Conservation (phyloP, 108 stramenopile genomes). For the Pseudonitzschia pungens region DNA sequence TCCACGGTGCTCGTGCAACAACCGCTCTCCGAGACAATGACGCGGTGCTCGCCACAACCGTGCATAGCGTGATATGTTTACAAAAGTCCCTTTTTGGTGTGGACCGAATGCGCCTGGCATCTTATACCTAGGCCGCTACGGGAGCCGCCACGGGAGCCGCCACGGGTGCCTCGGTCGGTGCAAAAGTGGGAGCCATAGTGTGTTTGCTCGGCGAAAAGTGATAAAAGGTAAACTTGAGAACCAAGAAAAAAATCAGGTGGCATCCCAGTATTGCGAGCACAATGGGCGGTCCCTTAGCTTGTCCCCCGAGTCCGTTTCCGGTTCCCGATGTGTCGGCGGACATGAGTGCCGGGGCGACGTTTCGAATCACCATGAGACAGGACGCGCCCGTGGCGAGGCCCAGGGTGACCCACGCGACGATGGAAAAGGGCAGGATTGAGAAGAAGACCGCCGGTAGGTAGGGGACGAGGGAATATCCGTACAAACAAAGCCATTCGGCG, state of each 20-base stretch:
- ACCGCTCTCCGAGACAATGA: too few species aligned
- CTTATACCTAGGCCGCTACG: not conserved
- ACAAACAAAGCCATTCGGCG: constrained; percentile 71
- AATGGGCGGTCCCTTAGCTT: constrained; percentile 59
- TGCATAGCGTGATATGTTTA: too few species aligned
- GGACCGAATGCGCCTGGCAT: not conserved
- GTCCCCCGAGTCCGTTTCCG: constrained; percentile 13
- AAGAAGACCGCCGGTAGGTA: constrained; percentile 62
- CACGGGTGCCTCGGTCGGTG: not conserved
- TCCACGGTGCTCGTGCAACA: too few species aligned
- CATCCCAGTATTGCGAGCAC: constrained; percentile 61
- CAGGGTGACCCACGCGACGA: constrained; percentile 61
- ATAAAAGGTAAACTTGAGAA: constrained; percentile 76
- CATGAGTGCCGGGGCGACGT: constrained; percentile 63
- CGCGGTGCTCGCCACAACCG: too few species aligned
- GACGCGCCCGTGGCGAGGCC: constrained; percentile 51
- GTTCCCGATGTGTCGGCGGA: constrained; percentile 23
- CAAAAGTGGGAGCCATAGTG: not conserved
- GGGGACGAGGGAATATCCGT: constrained; percentile 80
- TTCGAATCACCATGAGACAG: constrained; percentile 64
- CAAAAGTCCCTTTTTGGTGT: not conserved
- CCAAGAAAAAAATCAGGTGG: constrained; percentile 69
- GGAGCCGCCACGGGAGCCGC: not conserved
- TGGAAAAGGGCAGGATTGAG: constrained; percentile 52
- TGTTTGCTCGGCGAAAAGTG: constrained; percentile 8